Evolutionary conservation across 345 rosid species (phyloP), one percentile per base, ranked within the genome.

Genomic region (Garcia nutans): DNA sequence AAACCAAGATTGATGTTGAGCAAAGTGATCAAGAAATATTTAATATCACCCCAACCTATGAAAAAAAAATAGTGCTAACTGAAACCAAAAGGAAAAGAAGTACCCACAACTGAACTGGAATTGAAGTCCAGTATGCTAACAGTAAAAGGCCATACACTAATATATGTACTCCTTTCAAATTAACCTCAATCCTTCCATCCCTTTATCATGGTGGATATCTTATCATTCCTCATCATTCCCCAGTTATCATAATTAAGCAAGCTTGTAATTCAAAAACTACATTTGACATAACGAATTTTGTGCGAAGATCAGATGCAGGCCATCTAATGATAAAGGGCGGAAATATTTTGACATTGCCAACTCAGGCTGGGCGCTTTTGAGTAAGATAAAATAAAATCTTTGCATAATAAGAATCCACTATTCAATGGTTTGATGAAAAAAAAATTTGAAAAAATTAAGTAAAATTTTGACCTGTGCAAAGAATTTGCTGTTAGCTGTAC

Each of bases 401-500:
- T 68, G 33, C 50, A 69, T 24, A 42, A 47, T 23, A 13, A 49
- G 11, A 44, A 26, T 20, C 55, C 75, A 54, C 3, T 16, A 17
- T 49, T 2, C 28, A 9, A 33, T 49, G 19, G 11, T 12, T 42
- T 3, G 49, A 71, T 45, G 22, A 16, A 47, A 8, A 59, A 31
- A 13, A 17, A 3, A 3, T 1, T 10, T 10, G 47, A 28, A 59
- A 41, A 64, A 10, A 20, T 41, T 24, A 66, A 28, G 60, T 68
- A 26, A 56, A 65, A 81, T 23, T 26, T 74, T 61, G 67, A 93
- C 98, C 97, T 89, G 80, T 86, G 99, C 64, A 96, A 88, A 58
- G 99, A 93, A 79, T 87, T 85, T 44, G 91, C 81, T 69, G 99
- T 96, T 86, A 93, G 79, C 79, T 86, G 90, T 61, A 96, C 93